These are phyloP conservation scores for Trifolium fragiferum DNA, from an alignment of 306 rosid species.

Conservation along the genomic window DNA sequence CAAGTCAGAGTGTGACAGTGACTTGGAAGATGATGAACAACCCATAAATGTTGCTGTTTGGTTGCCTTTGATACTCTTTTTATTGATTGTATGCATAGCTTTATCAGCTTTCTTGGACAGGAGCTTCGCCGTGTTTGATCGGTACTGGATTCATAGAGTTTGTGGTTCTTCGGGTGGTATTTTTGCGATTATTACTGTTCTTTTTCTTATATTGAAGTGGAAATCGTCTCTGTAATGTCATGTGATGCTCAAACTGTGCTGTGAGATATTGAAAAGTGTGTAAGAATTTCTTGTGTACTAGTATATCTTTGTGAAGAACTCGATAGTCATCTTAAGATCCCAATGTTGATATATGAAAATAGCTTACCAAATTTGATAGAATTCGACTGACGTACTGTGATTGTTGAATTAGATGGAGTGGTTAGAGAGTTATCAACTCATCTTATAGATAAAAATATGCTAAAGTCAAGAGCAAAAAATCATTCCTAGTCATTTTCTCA, in stretches of 20 bases:
- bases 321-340: conserved; percentile 10
- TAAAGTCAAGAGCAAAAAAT: neutral
- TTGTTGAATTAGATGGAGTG: neutral
- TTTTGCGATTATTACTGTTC: conserved; percentile 61
- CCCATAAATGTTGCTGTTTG: conserved; percentile 45
- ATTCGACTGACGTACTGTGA: neutral
- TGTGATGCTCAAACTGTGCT: conserved; percentile 45
- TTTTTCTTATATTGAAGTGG: conserved; percentile 74
- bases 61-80: conserved; percentile 70
- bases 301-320: neutral
- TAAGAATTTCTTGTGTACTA: conserved; percentile 12
- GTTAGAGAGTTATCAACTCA: neutral
- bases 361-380: neutral
- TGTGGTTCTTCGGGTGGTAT: conserved; percentile 89
- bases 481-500: neutral
- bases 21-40: conserved; percentile 59
- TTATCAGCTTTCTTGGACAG: conserved; percentile 59
- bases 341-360: neutral
- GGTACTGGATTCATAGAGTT: conserved; percentile 86
- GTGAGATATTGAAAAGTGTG: neutral
- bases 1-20: conserved; percentile 43
- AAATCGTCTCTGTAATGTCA: conserved; percentile 59
- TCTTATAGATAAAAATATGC: neutral
- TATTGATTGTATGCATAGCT: conserved; percentile 60
- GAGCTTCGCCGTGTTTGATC: conserved; percentile 66